phyloP scores from a whole-genome alignment of 2,329 filamentous ascomycete genomes.

The Arachnomyces sp. region DNA sequence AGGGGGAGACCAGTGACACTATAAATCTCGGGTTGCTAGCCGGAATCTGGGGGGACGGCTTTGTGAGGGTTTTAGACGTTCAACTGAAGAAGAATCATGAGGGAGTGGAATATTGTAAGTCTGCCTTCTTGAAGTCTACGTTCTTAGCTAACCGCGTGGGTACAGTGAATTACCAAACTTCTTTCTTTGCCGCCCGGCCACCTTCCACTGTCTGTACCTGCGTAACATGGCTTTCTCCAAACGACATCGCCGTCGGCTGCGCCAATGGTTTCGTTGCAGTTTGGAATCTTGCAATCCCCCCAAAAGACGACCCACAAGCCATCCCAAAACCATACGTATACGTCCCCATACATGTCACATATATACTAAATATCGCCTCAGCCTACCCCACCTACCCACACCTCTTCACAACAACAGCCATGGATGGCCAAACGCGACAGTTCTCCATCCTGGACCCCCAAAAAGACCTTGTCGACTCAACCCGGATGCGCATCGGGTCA shows the following conservation, averaged over 20 bases:
- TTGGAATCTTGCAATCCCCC: conserved; percentile 37
- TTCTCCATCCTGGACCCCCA: conserved; percentile 44
- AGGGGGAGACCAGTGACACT: conserved; percentile 16
- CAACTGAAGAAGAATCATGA: conserved; percentile 21
- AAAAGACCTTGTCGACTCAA: conserved; percentile 36
- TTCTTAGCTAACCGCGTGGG: conserved; percentile 2
- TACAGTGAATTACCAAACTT: conserved; percentile 36
- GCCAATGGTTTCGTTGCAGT: conserved; percentile 50
- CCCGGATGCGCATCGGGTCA: conserved; percentile 43
- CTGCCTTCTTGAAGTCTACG: not conserved
- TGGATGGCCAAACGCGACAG: conserved; percentile 48
- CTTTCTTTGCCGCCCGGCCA: conserved; percentile 44
- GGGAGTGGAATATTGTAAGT: conserved; percentile 22
- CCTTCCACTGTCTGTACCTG: conserved; percentile 48
- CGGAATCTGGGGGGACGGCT: conserved; percentile 51
- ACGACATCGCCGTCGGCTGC: conserved; percentile 47
- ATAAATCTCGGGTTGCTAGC: conserved; percentile 46
- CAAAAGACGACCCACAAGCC: conserved; percentile 7
- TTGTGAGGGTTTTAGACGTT: conserved; percentile 47
- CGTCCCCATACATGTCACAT: conserved; percentile 27
- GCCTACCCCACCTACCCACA: conserved; percentile 48
- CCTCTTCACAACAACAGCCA: conserved; percentile 43
- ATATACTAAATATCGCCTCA: conserved; percentile 34
- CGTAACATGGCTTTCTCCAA: conserved; percentile 49
- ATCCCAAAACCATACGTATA: conserved; percentile 28